Evolutionary conservation across 768 basidiomycete genomes (phyloP).

Genomic region (Mrakia frigida): DNA sequence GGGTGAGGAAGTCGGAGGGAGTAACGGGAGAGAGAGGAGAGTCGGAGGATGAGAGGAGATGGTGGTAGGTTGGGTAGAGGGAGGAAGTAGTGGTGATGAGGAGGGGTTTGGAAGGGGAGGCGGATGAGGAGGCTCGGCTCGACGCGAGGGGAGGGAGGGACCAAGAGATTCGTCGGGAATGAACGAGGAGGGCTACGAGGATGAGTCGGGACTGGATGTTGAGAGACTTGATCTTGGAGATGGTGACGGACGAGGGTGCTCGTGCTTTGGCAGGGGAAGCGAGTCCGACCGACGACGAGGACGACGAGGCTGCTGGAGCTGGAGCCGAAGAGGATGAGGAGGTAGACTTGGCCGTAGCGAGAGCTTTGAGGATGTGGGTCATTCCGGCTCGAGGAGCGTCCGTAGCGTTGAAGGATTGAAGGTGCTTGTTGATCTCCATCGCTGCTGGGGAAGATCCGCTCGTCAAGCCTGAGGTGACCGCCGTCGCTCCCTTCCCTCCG

Average conservation of each 20-base stretch:
- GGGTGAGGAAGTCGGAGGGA: conserved; percentile 44
- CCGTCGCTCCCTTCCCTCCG: conserved; percentile 10
- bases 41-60: conserved; percentile 39
- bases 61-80: conserved; percentile 43
- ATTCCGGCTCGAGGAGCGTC: conserved; percentile 32
- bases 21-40: conserved; percentile 42
- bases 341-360: conserved; percentile 40
- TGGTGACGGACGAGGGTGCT: conserved; percentile 11
- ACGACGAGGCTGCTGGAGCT: conserved; percentile 32
- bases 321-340: conserved; percentile 28
- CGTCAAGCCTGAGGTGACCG: neutral
- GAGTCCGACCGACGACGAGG: conserved; percentile 28
- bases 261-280: neutral
- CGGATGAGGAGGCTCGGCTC: conserved; percentile 23
- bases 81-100: conserved; percentile 30
- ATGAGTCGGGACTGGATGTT: conserved; percentile 45
- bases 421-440: conserved; percentile 17
- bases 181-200: conserved; percentile 42
- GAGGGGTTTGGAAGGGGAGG: neutral
- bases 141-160: conserved; percentile 32
- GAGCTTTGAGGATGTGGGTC: conserved; percentile 42
- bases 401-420: conserved; percentile 4
- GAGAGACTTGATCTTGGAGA: conserved; percentile 42
- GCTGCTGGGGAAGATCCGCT: conserved; percentile 32
- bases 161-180: conserved; percentile 35